Conservation (phyloP, 2,329 filamentous ascomycete genomes). For the Colletotrichum truncatum region DNA sequence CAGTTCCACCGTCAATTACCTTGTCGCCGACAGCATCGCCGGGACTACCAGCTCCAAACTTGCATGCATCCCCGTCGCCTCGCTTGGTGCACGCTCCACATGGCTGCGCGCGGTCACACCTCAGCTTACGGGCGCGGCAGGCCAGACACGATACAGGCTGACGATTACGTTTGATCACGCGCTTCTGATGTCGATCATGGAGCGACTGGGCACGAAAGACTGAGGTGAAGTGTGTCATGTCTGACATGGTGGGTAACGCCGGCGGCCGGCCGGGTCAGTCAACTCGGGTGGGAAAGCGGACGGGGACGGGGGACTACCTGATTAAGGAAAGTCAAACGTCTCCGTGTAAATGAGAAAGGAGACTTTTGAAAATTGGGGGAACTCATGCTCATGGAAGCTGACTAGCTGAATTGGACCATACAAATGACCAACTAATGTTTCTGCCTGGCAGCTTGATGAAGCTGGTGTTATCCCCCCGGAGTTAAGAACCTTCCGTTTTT, state of each 20-base stretch:
- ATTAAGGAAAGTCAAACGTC: not conserved
- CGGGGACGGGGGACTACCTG: not conserved
- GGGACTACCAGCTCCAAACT: conserved; percentile 36
- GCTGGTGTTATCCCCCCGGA: conserved; percentile 1
- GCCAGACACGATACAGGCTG: conserved; percentile 51
- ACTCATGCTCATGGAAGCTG: no score
- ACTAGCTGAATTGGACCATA: no score
- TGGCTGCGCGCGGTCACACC: conserved; percentile 51
- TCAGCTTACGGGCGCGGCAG: conserved; percentile 53
- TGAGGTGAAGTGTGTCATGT: conserved; percentile 36
- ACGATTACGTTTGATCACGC: conserved; percentile 49
- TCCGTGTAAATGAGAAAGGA: no score
- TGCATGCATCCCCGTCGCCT: conserved; percentile 43
- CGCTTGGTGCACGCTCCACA: conserved; percentile 51
- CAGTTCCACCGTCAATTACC: conserved; percentile 30
- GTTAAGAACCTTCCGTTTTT: not conserved
- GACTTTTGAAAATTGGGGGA: no score
- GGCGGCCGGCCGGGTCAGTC: not conserved
- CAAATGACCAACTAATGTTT: no score
- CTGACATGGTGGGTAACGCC: conserved; percentile 3
- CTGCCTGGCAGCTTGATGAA: no score
- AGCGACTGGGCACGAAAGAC: conserved; percentile 47
- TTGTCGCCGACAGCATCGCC: not conserved
- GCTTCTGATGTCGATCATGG: conserved; percentile 39
- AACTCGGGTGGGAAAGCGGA: not conserved